phyloP scores from a whole-genome alignment of 257 asterid genomes.

The Primulina eburnea region DNA sequence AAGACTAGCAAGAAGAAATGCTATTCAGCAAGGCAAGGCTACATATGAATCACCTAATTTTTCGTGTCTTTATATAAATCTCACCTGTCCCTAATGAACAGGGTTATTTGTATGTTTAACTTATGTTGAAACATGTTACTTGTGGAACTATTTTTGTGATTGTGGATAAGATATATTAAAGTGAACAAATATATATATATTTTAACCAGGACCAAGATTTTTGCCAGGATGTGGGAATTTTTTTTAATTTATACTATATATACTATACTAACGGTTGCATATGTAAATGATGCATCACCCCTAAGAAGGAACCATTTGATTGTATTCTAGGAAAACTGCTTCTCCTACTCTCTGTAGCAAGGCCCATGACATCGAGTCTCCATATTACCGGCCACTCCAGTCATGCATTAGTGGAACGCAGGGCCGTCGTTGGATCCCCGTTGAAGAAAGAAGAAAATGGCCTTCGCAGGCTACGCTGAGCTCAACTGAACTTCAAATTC shows the following conservation, averaged over 20 bases:
- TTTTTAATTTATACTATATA: not conserved
- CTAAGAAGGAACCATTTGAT: conserved; percentile 27
- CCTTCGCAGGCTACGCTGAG: conserved; percentile 64
- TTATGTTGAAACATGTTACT: not conserved
- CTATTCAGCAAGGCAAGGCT: conserved; percentile 63
- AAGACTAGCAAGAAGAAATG: conserved; percentile 77
- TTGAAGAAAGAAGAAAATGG: conserved; percentile 76
- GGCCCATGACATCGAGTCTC: conserved; percentile 74
- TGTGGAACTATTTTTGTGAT: not conserved
- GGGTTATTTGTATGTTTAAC: not conserved
- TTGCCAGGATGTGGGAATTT: not conserved
- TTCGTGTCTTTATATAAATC: not conserved
- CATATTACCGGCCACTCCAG: conserved; percentile 84
- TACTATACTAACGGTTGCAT: not conserved
- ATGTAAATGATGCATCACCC: not conserved
- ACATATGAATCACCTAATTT: not conserved
- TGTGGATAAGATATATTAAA: not conserved
- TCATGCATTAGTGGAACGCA: conserved; percentile 87
- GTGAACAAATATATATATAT: not conserved
- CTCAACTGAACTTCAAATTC: conserved; percentile 62
- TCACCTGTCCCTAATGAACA: conserved; percentile 1
- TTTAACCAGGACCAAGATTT: conserved; percentile 3
- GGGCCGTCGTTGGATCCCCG: conserved; percentile 83
- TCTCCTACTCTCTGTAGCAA: conserved; percentile 74
- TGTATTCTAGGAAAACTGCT: conserved; percentile 65